phyloP scores from a whole-genome alignment of 805 yeast genomes.

The Torulaspora maleeae region DNA sequence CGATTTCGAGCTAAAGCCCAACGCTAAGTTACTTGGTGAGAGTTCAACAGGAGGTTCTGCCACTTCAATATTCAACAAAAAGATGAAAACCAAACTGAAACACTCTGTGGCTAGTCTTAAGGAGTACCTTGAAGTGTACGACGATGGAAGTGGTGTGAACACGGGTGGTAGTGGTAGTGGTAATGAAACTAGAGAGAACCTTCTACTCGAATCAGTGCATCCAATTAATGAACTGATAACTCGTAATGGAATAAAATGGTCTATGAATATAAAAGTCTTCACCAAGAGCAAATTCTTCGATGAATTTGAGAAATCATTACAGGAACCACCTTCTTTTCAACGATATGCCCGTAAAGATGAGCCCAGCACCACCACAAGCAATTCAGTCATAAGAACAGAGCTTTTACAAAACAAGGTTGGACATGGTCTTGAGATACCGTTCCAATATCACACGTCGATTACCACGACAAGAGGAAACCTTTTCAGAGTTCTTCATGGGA shows the following conservation, averaged over 20 bases:
- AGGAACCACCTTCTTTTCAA: constrained; percentile 28
- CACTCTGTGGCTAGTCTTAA: constrained; percentile 45
- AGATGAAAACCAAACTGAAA: constrained; percentile 39
- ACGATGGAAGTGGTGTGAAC: constrained; percentile 37
- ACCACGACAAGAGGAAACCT: constrained; percentile 46
- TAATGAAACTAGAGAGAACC: constrained; percentile 41
- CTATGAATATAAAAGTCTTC: constrained; percentile 24
- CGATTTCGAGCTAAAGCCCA: constrained; percentile 41
- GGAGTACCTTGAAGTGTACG: constrained; percentile 52
- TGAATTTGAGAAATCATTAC: constrained; percentile 33
- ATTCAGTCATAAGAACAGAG: constrained; percentile 18
- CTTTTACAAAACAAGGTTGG: constrained; percentile 31
- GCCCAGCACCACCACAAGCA: constrained; percentile 1
- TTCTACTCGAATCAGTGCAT: constrained; percentile 35
- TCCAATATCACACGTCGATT: constrained; percentile 44
- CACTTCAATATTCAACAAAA: constrained; percentile 24
- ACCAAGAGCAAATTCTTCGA: constrained; percentile 30
- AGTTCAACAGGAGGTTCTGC: constrained; percentile 7
- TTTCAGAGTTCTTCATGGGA: constrained; percentile 49
- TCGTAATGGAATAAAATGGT: constrained; percentile 28
- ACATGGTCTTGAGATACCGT: constrained; percentile 29
- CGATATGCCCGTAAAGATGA: constrained; percentile 6
- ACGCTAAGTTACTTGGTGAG: constrained; percentile 18
- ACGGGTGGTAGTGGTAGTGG: constrained; percentile 27
- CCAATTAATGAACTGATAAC: constrained; percentile 31